Conservation (phyloP, 768 basidiomycete genomes). For the Hortiboletus flavorubellus region DNA sequence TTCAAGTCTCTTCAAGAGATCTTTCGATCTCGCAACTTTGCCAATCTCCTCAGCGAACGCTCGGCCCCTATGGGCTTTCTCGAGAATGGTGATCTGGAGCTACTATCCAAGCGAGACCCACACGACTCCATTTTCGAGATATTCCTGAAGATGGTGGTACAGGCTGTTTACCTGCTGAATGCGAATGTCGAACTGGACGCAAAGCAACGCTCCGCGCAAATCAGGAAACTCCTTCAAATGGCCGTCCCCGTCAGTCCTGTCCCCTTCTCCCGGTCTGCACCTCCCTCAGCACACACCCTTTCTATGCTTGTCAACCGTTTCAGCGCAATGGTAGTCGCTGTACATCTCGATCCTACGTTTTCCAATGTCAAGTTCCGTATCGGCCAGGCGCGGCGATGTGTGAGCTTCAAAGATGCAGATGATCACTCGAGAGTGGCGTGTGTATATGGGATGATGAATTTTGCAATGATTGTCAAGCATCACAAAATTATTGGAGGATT, state of each 20-base stretch:
- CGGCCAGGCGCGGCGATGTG: constrained; percentile 61
- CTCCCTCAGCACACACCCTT: constrained; percentile 52
- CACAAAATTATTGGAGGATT: constrained; percentile 44
- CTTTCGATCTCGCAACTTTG: constrained; percentile 74
- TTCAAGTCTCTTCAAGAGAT: constrained; percentile 66
- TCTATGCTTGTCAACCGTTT: constrained; percentile 84
- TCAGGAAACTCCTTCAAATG: constrained; percentile 68
- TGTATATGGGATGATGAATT: constrained; percentile 71
- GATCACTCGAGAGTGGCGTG: constrained; percentile 61
- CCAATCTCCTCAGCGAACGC: constrained; percentile 59
- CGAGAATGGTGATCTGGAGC: constrained; percentile 47
- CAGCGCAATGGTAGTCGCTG: constrained; percentile 64
- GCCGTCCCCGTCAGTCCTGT: constrained; percentile 70
- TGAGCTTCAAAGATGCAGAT: constrained; percentile 65
- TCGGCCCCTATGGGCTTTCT: constrained; percentile 74
- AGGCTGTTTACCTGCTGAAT: constrained; percentile 38
- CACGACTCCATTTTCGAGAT: constrained; percentile 73
- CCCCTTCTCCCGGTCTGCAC: constrained; percentile 52
- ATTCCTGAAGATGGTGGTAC: constrained; percentile 79
- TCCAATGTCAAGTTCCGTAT: constrained; percentile 51
- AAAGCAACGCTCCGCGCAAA: constrained; percentile 39
- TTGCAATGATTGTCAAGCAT: constrained; percentile 59
- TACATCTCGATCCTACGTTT: constrained; percentile 59
- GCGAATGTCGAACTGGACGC: constrained; percentile 35
- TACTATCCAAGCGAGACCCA: constrained; percentile 48